Conservation (phyloP, 768 basidiomycete genomes). For the Clathrus columnatus region DNA sequence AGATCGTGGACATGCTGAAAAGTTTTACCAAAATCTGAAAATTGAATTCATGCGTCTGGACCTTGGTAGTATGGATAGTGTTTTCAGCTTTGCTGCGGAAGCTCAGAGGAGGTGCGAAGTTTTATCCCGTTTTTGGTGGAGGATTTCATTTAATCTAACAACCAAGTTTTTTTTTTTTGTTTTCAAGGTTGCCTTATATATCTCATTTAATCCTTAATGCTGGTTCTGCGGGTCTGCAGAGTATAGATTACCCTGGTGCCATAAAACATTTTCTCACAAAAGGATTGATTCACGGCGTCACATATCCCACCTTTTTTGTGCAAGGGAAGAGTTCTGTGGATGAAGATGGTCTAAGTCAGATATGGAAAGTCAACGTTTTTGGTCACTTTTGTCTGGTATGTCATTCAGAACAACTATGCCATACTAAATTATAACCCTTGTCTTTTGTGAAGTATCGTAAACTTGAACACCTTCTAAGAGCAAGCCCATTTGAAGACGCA, state of each 20-base stretch:
- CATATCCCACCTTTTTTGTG: constrained; percentile 45
- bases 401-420: constrained; percentile 10
- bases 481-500: constrained; percentile 29
- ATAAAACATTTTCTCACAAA: constrained; percentile 39
- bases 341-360: constrained; percentile 64
- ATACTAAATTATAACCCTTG: constrained; percentile 1
- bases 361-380: constrained; percentile 82
- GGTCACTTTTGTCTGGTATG: constrained; percentile 71
- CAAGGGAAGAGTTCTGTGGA: constrained; percentile 54
- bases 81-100: constrained; percentile 53
- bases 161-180: background rate
- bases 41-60: constrained; percentile 61
- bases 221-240: constrained; percentile 51
- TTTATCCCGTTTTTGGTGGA: background rate
- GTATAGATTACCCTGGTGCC: constrained; percentile 41
- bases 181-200: constrained; percentile 62
- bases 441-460: constrained; percentile 48
- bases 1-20: constrained; percentile 45
- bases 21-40: constrained; percentile 48
- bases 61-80: constrained; percentile 48
- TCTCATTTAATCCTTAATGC: constrained; percentile 80
- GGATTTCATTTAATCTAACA: constrained; percentile 1
- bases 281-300: constrained; percentile 37
- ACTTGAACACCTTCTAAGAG: constrained; percentile 42
- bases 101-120: constrained; percentile 43